Base-by-base conservation (phyloP, 139 green algal species). In the Eudorina sp. region DNA sequence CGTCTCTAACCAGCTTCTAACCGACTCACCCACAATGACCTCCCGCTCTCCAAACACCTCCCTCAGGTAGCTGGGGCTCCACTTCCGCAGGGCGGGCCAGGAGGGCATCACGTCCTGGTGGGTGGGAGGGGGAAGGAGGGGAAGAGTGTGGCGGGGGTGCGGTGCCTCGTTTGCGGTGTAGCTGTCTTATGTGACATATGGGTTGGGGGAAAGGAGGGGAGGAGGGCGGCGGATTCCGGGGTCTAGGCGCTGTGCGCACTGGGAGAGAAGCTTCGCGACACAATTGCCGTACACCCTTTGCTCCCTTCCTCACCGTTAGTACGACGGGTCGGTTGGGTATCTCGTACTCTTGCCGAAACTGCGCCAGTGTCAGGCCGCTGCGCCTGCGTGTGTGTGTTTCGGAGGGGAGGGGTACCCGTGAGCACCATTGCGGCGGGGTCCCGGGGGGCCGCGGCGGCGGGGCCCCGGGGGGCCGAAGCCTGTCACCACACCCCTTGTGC, bases 311-410 rank as follows among this genome's bases (percentile, higher is more conserved):
- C 64, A 69, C 85, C 76, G 41, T 94, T 34, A 99, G 87, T 27
- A 99, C 91, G 16, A 99, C 97, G 11, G 97, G 97, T 16, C 81
- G 70, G 76, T 98, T 98, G 43, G 92, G 94, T 0, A 73, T 18
- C 93, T 99, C 97, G 74, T 97, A 99, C 58, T 95, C 70, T 53
- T 73, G 31, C 45, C 86, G 55, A 82, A 99, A 99, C 45, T 96
- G 82, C 53, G 93, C 92, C 9, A 85, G 36, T 0, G 78, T 94
- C 29, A 99, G 92, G 0, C 51, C 80, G 29, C 55, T n/a, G 1
- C 90, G 85, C 70, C 91, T 90, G 83, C 23, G 11, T 16, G 51
- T 58, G 51, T 58, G 51, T 58, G 51, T 58, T 58, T 58, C n/a
- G n/a, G n/a, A n/a, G n/a, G n/a, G n/a, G n/a, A n/a, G n/a, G n/a